These are phyloP conservation scores for Chlorencoelia australis DNA, from an alignment of 2,329 filamentous ascomycete species.

Conservation along the genomic window DNA sequence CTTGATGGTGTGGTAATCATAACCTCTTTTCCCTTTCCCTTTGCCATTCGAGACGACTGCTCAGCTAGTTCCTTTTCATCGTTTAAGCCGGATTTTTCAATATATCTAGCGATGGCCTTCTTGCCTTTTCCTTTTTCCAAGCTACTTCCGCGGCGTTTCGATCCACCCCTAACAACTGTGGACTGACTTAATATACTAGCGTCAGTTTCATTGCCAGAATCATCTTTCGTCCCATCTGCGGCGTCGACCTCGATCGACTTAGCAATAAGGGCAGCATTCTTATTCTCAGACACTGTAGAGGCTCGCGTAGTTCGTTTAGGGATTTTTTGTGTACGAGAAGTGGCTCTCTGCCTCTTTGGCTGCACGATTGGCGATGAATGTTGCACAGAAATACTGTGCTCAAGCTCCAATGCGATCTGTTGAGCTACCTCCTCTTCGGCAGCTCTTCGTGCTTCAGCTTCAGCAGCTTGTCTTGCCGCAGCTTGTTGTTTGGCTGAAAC, in stretches of 20 bases:
- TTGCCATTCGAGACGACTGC: not conserved
- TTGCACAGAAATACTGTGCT: conserved; percentile 19
- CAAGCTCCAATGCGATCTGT: conserved; percentile 16
- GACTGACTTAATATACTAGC: conserved; percentile 23
- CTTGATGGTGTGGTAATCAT: too few species aligned
- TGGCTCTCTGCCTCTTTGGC: conserved; percentile 16
- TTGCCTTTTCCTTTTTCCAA: conserved; percentile 22
- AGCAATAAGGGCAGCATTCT: too few species aligned
- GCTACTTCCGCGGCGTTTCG: conserved; percentile 16
- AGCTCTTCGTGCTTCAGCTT: conserved; percentile 11
- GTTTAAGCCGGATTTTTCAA: conserved; percentile 21
- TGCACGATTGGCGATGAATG: conserved; percentile 16
- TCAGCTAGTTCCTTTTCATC: conserved; percentile 8
- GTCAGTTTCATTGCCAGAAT: conserved; percentile 27
- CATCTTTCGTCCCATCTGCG: conserved; percentile 21
- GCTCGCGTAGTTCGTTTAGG: conserved; percentile 13
- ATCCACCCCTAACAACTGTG: conserved; percentile 17
- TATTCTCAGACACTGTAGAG: conserved; percentile 14
- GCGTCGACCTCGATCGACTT: too few species aligned
- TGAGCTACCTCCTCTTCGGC: conserved; percentile 14
- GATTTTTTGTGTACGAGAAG: too few species aligned
- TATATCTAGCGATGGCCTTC: conserved; percentile 16
- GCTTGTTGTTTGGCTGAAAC: conserved; percentile 24
- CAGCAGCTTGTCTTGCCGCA: conserved; percentile 18
- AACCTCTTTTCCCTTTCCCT: too few species aligned